A percentile compares a stretch with the other conserved stretches of the same genome.
These are phyloP conservation scores for Pyricularia sp. DNA, from an alignment of 2,329 filamentous ascomycete genomes.

Conservation along the genomic window DNA sequence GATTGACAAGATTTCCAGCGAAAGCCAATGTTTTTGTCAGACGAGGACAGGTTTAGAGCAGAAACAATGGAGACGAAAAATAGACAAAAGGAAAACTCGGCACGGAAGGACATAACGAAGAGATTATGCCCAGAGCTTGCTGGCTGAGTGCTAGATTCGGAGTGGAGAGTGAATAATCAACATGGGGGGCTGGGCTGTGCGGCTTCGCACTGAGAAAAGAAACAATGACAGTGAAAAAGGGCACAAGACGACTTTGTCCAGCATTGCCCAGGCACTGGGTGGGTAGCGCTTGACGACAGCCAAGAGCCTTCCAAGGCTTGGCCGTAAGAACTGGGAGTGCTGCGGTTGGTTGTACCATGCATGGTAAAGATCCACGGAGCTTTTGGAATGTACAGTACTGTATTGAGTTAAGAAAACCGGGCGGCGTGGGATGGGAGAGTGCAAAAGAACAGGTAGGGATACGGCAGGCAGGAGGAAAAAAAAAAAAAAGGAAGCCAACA, in stretches of 20 bases:
- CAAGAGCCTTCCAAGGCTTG: not conserved
- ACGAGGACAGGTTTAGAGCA: not conserved
- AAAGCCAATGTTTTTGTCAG: not conserved
- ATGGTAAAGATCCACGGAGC: not conserved
- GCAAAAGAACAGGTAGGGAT: not conserved
- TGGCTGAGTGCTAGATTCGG: not conserved
- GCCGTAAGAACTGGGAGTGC: not conserved
- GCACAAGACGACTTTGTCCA: not conserved
- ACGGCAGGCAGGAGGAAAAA: not conserved
- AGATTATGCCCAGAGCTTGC: not conserved
- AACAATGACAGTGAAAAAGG: not conserved
- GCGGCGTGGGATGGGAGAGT: not conserved
- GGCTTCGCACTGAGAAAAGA: not conserved
- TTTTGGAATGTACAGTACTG: not conserved
- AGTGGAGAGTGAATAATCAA: not conserved
- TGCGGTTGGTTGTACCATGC: not conserved
- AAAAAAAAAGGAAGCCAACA: not conserved
- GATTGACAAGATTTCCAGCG: not conserved
- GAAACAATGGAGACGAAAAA: not conserved
- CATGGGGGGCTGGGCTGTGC: not conserved
- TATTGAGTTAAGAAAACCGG: not conserved
- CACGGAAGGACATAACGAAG: not conserved
- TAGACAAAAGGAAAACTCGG: not conserved
- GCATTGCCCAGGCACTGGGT: not conserved
- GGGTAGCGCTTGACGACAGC: not conserved